Base-by-base conservation (phyloP, 371 early-diverging fungal species). In the Mucor circinelloides region DNA sequence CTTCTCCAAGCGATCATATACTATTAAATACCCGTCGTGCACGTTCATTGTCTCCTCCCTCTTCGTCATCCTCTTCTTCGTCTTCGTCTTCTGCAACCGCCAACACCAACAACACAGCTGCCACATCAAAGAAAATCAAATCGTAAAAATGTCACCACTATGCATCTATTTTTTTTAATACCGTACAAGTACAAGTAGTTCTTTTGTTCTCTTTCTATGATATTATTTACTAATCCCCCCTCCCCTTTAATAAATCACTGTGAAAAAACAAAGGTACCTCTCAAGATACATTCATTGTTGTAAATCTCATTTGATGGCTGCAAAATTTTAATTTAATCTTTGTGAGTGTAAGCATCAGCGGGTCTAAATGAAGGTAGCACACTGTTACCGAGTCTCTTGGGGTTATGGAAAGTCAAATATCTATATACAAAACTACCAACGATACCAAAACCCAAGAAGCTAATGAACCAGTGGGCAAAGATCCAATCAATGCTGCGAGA, bases 381-480 rank as follows among this genome's bases (percentile, higher is more conserved):
- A 58, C 64, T 27, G 12, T 34, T 38, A 31, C 60, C 48, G 12
- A 48, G n/a, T 40, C 58, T 52, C 27, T 68, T 68, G 7, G 72
- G 72, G 17, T 38, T 30, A 64, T 67, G 68, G 23, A 40, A 62
- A 10, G 68, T 65, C n/a, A 69, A 59, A 63, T 63, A 66, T 28
- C 68, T 46, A 58, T 72, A 72, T 21, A 65, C 36, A 59, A 72
- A 66, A 30, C 63, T 46, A 57, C 72, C 70, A 2, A 68, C 21
- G 9, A 72, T 56, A 57, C 62, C 44, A 56, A 80, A 72, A 6
- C 60, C 56, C 4, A 62, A 36, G 10, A 72, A 44, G 10, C 74
- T 75, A 6, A 80, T 27, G 1, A 75, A 52, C 77, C 75, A 77
- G 67, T 81, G 79, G 9, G 50, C 50, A 13, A 52, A 55, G 1